Percentiles rank a stretch among this genome's conserved stretches.
Conservation (phyloP, 306 rosid genomes). For the Nissolia schottii region DNA sequence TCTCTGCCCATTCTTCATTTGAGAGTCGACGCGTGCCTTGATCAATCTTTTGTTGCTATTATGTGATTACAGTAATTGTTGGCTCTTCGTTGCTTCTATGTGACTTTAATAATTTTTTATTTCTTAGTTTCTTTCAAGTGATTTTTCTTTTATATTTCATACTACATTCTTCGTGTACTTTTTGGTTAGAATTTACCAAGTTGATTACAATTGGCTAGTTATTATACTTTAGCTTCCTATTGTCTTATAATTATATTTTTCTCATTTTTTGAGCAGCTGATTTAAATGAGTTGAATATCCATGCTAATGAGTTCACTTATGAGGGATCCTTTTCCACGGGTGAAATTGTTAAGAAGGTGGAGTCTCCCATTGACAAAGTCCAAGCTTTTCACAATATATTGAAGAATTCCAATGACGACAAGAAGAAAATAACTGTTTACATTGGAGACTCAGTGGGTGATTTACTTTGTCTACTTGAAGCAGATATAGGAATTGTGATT, state of each 20-base stretch:
- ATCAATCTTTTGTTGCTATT: conserved; percentile 12
- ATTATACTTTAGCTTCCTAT: not conserved
- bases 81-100: not conserved
- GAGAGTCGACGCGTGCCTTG: too few species aligned
- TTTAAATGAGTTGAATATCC: conserved; percentile 56
- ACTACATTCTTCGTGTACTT: not conserved
- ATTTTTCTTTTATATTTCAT: not conserved
- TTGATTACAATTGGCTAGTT: conserved; percentile 9
- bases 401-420: conserved; percentile 37
- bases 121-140: conserved; percentile 4
- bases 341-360: conserved; percentile 70
- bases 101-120: not conserved
- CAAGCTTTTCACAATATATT: conserved; percentile 54
- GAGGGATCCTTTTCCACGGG: conserved; percentile 81
- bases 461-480: conserved; percentile 90
- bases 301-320: conserved; percentile 80
- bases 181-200: conserved; percentile 9
- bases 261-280: conserved; percentile 51
- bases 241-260: not conserved
- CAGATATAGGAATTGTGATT: conserved; percentile 89
- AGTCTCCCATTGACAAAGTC: conserved; percentile 89
- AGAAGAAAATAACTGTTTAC: conserved; percentile 64
- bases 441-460: conserved; percentile 95
- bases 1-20: too few species aligned
- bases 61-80: not conserved